Evolutionary conservation across 2,329 filamentous ascomycete genomes (phyloP).

Genomic region (Sclerotinia minor): DNA sequence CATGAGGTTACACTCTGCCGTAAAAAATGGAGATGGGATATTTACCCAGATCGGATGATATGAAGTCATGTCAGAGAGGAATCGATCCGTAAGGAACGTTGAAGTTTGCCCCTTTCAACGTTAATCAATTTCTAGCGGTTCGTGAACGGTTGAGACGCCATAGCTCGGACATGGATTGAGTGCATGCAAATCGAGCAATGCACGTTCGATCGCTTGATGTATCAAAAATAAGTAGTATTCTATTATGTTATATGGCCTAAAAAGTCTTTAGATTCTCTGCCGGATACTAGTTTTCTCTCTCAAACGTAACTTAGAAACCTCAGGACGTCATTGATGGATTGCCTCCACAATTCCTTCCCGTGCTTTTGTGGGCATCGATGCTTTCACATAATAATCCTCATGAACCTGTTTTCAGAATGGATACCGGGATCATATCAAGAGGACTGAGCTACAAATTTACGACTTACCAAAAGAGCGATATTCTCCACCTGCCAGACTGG

Average conservation of each 20-base stretch:
- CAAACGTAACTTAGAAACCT: no score
- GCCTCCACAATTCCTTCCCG: background rate
- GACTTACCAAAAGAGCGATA: background rate
- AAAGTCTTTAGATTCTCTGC: background rate
- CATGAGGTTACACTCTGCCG: constrained; percentile 1
- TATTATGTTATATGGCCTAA: background rate
- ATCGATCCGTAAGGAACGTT: background rate
- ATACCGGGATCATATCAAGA: background rate
- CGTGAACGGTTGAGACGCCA: no score
- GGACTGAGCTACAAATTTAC: background rate
- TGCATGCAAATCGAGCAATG: background rate
- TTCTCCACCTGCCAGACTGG: background rate
- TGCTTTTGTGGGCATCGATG: background rate
- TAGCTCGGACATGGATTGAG: background rate
- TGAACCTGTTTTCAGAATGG: background rate
- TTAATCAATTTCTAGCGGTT: no score
- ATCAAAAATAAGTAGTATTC: background rate
- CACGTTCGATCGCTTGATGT: background rate
- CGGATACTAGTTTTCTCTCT: no score
- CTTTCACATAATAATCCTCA: background rate
- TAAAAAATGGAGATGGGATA: background rate
- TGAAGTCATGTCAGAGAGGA: constrained; percentile 7
- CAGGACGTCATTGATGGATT: background rate
- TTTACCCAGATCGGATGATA: background rate
- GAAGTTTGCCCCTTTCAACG: background rate